Percentiles rank a stretch among this genome's conserved stretches.
Evolutionary conservation across 2,329 filamentous ascomycete genomes (phyloP).

Genomic region (Cryphonectria parasitica): DNA sequence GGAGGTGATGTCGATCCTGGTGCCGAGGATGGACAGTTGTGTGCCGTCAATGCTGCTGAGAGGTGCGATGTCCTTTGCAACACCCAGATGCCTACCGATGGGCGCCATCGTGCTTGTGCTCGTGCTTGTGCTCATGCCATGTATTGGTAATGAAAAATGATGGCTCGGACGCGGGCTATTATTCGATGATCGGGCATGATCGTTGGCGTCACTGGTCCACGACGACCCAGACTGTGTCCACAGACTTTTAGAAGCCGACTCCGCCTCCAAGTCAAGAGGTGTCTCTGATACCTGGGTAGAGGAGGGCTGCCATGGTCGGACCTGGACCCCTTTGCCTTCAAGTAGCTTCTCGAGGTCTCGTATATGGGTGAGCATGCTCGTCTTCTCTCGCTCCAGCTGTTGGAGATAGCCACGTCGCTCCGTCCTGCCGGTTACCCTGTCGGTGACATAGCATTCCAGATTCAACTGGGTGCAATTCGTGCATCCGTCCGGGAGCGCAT

Average conservation of each 20-base stretch:
- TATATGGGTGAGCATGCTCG: conserved; percentile 68
- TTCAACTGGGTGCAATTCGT: conserved; percentile 78
- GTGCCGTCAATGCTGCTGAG: conserved; percentile 77
- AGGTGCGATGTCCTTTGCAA: conserved; percentile 64
- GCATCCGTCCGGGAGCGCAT: conserved; percentile 78
- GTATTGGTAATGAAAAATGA: conserved; percentile 21
- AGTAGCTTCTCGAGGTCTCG: conserved; percentile 70
- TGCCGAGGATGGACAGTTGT: conserved; percentile 76
- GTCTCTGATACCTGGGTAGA: conserved; percentile 38
- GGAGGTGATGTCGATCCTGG: conserved; percentile 76
- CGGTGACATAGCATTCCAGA: conserved; percentile 81
- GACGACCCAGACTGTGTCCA: conserved; percentile 43
- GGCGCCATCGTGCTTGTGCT: conserved; percentile 37
- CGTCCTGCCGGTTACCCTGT: conserved; percentile 82
- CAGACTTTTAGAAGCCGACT: conserved; percentile 37
- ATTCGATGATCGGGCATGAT: conserved; percentile 29
- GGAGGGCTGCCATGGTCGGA: conserved; percentile 52
- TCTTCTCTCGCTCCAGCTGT: conserved; percentile 73
- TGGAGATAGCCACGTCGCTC: conserved; percentile 79
- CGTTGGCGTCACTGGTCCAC: conserved; percentile 43
- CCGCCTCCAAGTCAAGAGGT: conserved; percentile 36
- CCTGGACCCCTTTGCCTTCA: conserved; percentile 62
- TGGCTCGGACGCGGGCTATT: conserved; percentile 2
- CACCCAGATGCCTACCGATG: conserved; percentile 69
- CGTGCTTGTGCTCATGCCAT: conserved; percentile 27